Evolutionary conservation across 495 filamentous ascomycete species (phyloP), one percentile per base, ranked within the genome.

Genomic region (Diplogelasinospora grovesii): DNA sequence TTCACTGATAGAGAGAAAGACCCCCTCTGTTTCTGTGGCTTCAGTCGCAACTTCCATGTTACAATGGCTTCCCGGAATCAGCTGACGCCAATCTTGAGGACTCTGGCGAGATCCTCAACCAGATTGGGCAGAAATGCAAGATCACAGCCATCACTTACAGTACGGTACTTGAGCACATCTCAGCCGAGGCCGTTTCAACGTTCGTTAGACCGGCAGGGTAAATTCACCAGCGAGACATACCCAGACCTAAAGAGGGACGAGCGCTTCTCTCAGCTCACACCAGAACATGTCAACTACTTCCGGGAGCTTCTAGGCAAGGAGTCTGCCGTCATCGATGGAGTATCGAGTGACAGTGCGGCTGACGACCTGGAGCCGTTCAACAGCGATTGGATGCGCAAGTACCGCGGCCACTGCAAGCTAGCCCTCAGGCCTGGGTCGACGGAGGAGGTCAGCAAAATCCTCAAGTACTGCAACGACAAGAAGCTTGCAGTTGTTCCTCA

Each of bases 311-410:
- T 96, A 25, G 85, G 86, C 35, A 71, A 70, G 15, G 75, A 78
- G 27, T 83, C 82, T 7, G 86, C 88, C n/a, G 70, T 95, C 29
- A 77, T 95, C 38, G 84, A 96, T 50, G 86, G 86, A 31, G 73
- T 92, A 26, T 83, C 82, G 4, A 63, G 72, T 50, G 79, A 85
- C 55, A 78, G 79, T 14, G 62, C 71, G 0, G 61, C 54, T 20
- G 81, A 83, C 46, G 92, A 98, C 54, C 70, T 97, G 41, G 87
- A 90, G 54, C 77, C 88, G 11, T 97, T 86, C 75, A 98, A 98
- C 67, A 78, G 76, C 50, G 92, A 98, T 68, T 98, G 92, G 92
- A 97, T 97, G 93, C 79, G 85, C 60, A 98, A 98, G 63, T 98
- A 96, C 69, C 81, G 87, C 25, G 92, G 92, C 25, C 89, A 95